Percentiles rank a stretch among this genome's conserved stretches.
These are phyloP conservation scores for Rhododendron kiyosumense DNA, from an alignment of 148 eudicot species.

Conservation along the genomic window DNA sequence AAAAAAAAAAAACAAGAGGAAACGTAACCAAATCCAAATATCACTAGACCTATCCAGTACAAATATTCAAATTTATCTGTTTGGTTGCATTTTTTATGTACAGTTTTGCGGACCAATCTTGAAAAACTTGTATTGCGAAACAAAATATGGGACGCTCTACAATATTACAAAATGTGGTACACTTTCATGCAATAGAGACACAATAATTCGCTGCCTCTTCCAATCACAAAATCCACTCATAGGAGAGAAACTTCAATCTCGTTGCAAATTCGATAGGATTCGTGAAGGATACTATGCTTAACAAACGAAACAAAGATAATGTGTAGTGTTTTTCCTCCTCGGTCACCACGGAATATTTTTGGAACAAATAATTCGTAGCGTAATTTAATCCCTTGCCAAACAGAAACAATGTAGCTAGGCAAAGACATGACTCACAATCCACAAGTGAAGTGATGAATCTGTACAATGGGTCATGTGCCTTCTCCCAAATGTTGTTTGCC, in stretches of 20 bases:
- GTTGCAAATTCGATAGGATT: not conserved
- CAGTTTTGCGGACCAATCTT: not conserved
- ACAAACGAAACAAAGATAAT: too few relatives aligned
- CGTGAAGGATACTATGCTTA: not conserved
- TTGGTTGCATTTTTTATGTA: not conserved
- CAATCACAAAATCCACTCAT: not conserved
- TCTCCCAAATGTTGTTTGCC: constrained; percentile 37
- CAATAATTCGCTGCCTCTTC: not conserved
- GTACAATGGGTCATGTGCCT: constrained; percentile 25
- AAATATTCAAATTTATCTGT: too few relatives aligned
- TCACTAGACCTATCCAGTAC: not conserved
- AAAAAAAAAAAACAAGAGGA: not conserved
- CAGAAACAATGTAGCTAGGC: not conserved
- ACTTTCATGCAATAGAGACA: not conserved
- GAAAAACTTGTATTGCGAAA: not conserved
- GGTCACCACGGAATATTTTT: not conserved
- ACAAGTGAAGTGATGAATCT: constrained; percentile 17
- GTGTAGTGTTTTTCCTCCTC: not conserved
- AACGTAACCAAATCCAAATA: not conserved
- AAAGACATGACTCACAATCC: constrained; percentile 28
- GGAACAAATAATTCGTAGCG: not conserved
- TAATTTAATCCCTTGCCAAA: not conserved
- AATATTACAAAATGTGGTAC: not conserved
- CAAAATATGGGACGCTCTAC: not conserved
- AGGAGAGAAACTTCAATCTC: not conserved